Evolutionary conservation across 164 flowering plant genomes (phyloP), one percentile per base, ranked within the genome.

Genomic region (Taxillus chinensis): DNA sequence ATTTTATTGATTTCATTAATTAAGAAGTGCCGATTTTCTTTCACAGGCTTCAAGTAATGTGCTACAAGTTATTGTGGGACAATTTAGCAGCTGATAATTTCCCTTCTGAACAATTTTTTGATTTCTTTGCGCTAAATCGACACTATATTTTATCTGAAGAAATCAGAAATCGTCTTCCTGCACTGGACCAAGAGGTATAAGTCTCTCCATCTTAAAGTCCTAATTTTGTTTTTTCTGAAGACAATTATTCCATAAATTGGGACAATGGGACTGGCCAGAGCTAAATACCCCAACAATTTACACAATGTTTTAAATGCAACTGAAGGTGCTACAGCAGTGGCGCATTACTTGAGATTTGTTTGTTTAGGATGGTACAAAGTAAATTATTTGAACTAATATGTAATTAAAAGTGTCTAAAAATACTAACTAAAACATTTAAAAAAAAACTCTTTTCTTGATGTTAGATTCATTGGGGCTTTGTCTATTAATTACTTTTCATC

Each of bases 31-130:
- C 42, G 52, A 41, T 55, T 53, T 46, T 1, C 46, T 12, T 65
- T 77, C 60, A 70, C 88, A 90, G 97, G 86, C 79, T 92, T 65
- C 97, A 92, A 70, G 61, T 90, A 43, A 90, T 90, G 98, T 84
- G 83, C 79, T 92, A 92, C 83, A 92, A 88, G 79, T 67, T 75
- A 48, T 53, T 92, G 64, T 92, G 93, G 96, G 98, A 92, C 75
- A 74, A 54, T 54, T 59, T 83, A 64, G 80, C 81, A 12, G 67
- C 79, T 9, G 73, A 67, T 43, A 69, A 79, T 14, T 88, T 92
- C 67, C 86, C 90, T 0, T 10, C 75, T 3, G 40, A 17, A 68
- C 64, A 68, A 49, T 92, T 92, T 63, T 83, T 71, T 53, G 73
- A 74, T 57, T 81, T 63, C 67, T 90, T 88, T 75, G 67, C 82